Percentiles rank a stretch among this genome's conserved stretches.
Conservation (phyloP, 2,329 filamentous ascomycete species). For the Trichoderma cornu-damae region DNA sequence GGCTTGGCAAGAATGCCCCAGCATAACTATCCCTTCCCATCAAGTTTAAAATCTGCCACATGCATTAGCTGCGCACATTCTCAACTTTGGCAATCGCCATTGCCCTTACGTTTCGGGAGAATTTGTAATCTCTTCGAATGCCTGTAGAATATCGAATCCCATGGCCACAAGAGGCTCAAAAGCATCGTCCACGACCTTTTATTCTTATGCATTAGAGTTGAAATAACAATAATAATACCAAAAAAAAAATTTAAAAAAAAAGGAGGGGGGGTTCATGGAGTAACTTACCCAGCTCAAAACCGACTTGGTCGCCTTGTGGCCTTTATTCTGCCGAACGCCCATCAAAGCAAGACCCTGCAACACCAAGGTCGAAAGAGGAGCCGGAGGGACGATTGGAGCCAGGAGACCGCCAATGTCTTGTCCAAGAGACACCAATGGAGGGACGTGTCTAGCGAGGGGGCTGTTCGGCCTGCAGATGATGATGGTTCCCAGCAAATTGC, state of each 20-base stretch:
- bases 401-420: slow-evolving; percentile 68
- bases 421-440: slow-evolving; percentile 57
- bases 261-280: too few relatives aligned
- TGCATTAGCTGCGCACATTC: not conserved
- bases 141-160: slow-evolving; percentile 74
- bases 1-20: not conserved
- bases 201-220: slow-evolving; percentile 31
- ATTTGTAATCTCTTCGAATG: slow-evolving; percentile 73
- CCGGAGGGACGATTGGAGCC: slow-evolving; percentile 68
- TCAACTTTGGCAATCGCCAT: not conserved
- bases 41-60: slow-evolving; percentile 6
- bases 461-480: slow-evolving; percentile 72
- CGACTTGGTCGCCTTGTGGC: slow-evolving; percentile 66
- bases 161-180: slow-evolving; percentile 70
- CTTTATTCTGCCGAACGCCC: slow-evolving; percentile 76
- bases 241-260: not conserved
- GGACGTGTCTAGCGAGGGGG: slow-evolving; percentile 63
- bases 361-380: slow-evolving; percentile 63
- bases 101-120: slow-evolving; percentile 48
- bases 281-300: slow-evolving; percentile 72
- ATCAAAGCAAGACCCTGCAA: slow-evolving; percentile 73
- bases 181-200: slow-evolving; percentile 62
- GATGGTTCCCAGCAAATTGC: slow-evolving; percentile 70
- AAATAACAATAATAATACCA: not conserved
- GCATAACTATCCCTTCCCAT: not conserved